Percentiles rank a stretch among this genome's conserved stretches.
Conservation (phyloP, 768 basidiomycete genomes). For the Kwoniella pini region DNA sequence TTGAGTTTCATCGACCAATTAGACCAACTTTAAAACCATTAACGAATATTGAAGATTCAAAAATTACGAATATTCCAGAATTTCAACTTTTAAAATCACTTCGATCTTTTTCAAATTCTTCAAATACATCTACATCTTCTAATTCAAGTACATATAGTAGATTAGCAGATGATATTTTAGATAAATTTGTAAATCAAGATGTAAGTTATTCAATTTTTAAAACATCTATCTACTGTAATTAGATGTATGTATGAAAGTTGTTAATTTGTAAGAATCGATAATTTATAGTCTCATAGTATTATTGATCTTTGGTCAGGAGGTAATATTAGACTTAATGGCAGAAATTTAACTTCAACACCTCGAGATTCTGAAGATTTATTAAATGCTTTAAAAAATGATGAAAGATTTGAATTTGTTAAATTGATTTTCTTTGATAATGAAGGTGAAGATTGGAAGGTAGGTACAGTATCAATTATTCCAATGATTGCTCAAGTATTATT, state of each 20-base stretch:
- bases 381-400: constrained; percentile 31
- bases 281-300: constrained; percentile 27
- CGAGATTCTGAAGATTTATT: constrained; percentile 36
- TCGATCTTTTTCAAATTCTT: constrained; percentile 38
- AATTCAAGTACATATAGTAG: constrained; percentile 35
- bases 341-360: constrained; percentile 40
- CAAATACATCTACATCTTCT: constrained; percentile 17
- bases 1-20: constrained; percentile 10
- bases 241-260: no score
- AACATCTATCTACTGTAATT: no score
- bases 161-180: constrained; percentile 40
- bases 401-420: constrained; percentile 36
- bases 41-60: no score
- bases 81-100: neutral
- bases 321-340: constrained; percentile 40
- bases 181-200: constrained; percentile 32
- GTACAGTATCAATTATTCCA: constrained; percentile 4
- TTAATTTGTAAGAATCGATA: no score
- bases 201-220: constrained; percentile 23
- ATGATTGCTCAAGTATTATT: no score
- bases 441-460: constrained; percentile 50
- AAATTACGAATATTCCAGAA: neutral
- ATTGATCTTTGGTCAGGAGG: constrained; percentile 50
- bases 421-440: constrained; percentile 30
- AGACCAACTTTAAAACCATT: constrained; percentile 20